Evolutionary conservation across 2,329 filamentous ascomycete genomes (phyloP), one percentile per base, ranked within the genome.

Genomic region (Aspergillus persii): DNA sequence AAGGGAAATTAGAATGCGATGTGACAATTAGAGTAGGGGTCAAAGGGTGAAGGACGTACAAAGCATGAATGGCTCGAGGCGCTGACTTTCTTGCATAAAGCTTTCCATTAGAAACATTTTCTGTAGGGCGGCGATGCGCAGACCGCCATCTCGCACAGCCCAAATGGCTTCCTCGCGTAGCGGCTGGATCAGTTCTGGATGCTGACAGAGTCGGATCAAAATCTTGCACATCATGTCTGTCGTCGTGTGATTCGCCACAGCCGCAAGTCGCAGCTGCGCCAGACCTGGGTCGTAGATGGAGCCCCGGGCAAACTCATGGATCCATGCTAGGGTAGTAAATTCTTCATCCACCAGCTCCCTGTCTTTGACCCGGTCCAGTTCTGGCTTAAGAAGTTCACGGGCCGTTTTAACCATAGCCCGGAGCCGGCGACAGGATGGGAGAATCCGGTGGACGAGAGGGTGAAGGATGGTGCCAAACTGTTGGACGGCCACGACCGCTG

Each of bases 181-280:
- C 41, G 48, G 49, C 11, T 44, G 27, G 33, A 53, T n/a, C 9
- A 57, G 39, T 29, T 57, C 55, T 3, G 55, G 55, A n/a, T 57
- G 31, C 11, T 29, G 49, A 18, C 48, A 47, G 8, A 57, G 33
- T 9, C 53, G 23, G 9, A 57, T 26, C 12, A 57, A 8, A 18
- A 29, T 29, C 50, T 53, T 33, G 15, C 49, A 47, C 15, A 58
- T 30, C 18, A 50, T 12, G 4, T 58, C 56, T 0, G 56, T 27
- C 4, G 39, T 58, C 5, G 50, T 58, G 15, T 58, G 39, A 26
- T 36, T 58, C 3, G 39, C 56, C 26, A 48, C 50, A 6, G 33
- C 27, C 12, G 39, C 12, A 12, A 58, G 12, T 12, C 33, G 8
- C 26, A 58, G 41, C 29, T 84, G 23, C 7, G 18, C 49, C 12